phyloP scores from a whole-genome alignment of 1,284 basidiomycete species.

The Tylopilus sp. region DNA sequence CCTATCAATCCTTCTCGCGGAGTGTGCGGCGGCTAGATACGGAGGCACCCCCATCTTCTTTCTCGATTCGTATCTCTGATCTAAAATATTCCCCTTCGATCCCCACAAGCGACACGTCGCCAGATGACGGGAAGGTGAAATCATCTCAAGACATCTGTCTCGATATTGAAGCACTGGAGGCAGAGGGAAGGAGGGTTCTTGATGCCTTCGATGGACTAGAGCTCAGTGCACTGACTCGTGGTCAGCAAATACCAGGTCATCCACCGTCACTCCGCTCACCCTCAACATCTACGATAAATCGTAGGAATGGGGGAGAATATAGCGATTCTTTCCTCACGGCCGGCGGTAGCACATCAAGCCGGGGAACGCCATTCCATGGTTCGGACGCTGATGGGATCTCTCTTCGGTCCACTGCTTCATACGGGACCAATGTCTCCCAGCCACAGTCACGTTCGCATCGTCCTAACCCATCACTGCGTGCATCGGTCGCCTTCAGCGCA shows the following conservation, averaged over 20 bases:
- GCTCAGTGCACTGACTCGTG: conserved; percentile 57
- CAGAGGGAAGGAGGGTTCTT: conserved; percentile 59
- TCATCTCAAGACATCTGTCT: conserved; percentile 57
- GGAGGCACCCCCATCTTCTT: conserved; percentile 31
- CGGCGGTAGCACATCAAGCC: conserved; percentile 27
- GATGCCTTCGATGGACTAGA: conserved; percentile 74
- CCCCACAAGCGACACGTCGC: conserved; percentile 35
- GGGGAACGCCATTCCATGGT: conserved; percentile 30
- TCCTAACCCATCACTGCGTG: conserved; percentile 27
- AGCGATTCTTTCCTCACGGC: conserved; percentile 25
- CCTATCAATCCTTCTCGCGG: conserved; percentile 25
- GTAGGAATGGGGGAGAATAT: conserved; percentile 26
- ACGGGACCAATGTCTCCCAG: conserved; percentile 33
- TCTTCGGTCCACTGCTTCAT: conserved; percentile 30
- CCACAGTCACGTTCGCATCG: conserved; percentile 33
- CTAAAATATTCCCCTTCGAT: conserved; percentile 31
- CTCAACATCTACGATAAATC: conserved; percentile 28
- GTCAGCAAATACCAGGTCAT: conserved; percentile 38
- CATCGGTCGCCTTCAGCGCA: conserved; percentile 8
- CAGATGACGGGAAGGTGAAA: conserved; percentile 50
- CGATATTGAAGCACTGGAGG: conserved; percentile 62
- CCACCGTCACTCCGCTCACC: conserved; percentile 27
- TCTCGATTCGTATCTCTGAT: conserved; percentile 23
- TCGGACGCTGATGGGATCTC: conserved; percentile 31
- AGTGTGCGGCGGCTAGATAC: conserved; percentile 24